phyloP scores from a whole-genome alignment of 2,329 filamentous ascomycete genomes.

The Pseudogymnoascus sp. region DNA sequence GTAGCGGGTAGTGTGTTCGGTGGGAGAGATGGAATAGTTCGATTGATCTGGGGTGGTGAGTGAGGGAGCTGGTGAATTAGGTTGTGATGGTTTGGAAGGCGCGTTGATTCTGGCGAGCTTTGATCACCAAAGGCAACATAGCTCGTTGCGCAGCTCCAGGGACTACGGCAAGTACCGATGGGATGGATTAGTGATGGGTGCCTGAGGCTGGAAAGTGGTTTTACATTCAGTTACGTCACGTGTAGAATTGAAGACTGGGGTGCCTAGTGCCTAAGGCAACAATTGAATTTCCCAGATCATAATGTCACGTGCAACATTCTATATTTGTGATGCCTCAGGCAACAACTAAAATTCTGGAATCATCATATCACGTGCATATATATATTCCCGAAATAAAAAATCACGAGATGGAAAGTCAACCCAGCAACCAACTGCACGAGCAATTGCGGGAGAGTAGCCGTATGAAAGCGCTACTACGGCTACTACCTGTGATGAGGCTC shows the following conservation, averaged over 20 bases:
- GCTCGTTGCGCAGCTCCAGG: conserved; percentile 1
- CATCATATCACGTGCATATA: not conserved
- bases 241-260: not conserved
- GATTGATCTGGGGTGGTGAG: not conserved
- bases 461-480: not conserved
- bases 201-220: not conserved
- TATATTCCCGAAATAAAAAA: not conserved
- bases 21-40: not conserved
- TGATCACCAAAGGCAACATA: conserved; percentile 2
- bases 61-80: not conserved
- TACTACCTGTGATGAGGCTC: not conserved
- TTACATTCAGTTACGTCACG: not conserved
- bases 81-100: not conserved
- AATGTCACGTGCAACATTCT: not conserved
- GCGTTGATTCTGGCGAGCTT: not conserved
- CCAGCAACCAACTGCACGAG: not conserved
- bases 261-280: not conserved
- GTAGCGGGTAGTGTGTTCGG: not conserved
- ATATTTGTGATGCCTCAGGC: not conserved
- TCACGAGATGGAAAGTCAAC: not conserved
- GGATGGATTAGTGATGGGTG: not conserved
- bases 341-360: not conserved
- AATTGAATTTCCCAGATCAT: not conserved
- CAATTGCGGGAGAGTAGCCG: not conserved
- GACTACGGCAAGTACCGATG: not conserved